Conservation (phyloP, 2,329 filamentous ascomycete genomes). For the Neofusicoccum sp. region DNA sequence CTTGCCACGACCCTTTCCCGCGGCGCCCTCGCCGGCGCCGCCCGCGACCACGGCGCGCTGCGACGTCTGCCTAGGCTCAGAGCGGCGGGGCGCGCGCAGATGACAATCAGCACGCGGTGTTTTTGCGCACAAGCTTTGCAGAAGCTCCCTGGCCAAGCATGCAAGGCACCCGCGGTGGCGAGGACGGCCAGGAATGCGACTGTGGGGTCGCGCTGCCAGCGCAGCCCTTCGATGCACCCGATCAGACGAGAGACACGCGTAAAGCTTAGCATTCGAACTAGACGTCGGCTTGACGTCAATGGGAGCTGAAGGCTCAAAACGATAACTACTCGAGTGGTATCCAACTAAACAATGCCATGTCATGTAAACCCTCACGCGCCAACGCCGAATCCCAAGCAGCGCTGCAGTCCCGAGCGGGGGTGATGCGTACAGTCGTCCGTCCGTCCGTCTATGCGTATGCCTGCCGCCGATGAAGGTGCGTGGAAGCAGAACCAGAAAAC, state of each 20-base stretch:
- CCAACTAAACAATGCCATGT: constrained; percentile 18
- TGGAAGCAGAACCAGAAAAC: neutral
- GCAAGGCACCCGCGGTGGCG: constrained; percentile 5
- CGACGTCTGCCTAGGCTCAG: neutral
- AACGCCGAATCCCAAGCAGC: neutral
- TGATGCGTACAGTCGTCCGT: constrained; percentile 15
- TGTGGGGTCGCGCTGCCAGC: too few relatives aligned
- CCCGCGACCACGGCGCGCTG: neutral
- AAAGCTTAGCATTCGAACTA: constrained; percentile 7
- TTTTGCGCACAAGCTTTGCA: constrained; percentile 4
- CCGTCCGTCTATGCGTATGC: constrained; percentile 9
- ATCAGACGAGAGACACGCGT: neutral
- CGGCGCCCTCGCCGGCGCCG: constrained; percentile 5
- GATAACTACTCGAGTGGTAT: constrained; percentile 11
- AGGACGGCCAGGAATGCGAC: neutral
- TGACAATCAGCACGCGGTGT: neutral
- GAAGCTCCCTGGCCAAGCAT: constrained; percentile 10
- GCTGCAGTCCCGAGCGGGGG: neutral
- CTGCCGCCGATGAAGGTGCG: neutral
- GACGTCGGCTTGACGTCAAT: neutral
- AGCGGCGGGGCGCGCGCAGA: neutral
- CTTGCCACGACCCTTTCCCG: constrained; percentile 18
- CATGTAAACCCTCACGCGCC: constrained; percentile 5
- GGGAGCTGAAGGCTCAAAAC: neutral
- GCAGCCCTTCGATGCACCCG: too few relatives aligned